Conservation (phyloP, 2,329 filamentous ascomycete species). For the Colletotrichum chlorophyti region DNA sequence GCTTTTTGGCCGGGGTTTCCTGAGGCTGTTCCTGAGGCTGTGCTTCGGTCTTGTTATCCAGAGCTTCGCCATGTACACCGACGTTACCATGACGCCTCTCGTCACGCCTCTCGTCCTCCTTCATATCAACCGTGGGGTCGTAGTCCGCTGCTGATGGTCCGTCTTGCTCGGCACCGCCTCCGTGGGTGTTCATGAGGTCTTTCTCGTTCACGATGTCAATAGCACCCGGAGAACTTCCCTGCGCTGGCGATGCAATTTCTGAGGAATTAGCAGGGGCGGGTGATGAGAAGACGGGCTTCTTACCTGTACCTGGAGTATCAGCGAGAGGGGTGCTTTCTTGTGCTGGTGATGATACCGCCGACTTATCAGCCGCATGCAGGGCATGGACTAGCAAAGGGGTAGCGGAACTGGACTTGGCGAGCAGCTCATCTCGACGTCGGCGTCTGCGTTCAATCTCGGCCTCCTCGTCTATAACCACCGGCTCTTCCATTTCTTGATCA, state of each 20-base stretch:
- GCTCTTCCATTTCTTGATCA: slow-evolving; percentile 56
- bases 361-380: slow-evolving; percentile 67
- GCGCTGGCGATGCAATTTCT: slow-evolving; percentile 50
- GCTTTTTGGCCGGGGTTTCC: slow-evolving; percentile 47
- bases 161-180: slow-evolving; percentile 60
- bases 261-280: slow-evolving; percentile 34
- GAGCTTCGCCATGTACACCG: slow-evolving; percentile 53
- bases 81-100: slow-evolving; percentile 67
- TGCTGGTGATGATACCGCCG: slow-evolving; percentile 61
- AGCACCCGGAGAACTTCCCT: slow-evolving; percentile 61
- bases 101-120: slow-evolving; percentile 78
- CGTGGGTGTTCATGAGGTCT: slow-evolving; percentile 69
- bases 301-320: slow-evolving; percentile 57
- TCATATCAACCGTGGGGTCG: slow-evolving; percentile 87
- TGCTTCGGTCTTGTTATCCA: slow-evolving; percentile 33
- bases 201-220: slow-evolving; percentile 72
- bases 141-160: slow-evolving; percentile 93
- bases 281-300: slow-evolving; percentile 29
- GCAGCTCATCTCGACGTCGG: slow-evolving; percentile 82
- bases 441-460: slow-evolving; percentile 85
- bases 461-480: slow-evolving; percentile 76
- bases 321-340: slow-evolving; percentile 49
- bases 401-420: slow-evolving; percentile 80
- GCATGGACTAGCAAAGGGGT: slow-evolving; percentile 79
- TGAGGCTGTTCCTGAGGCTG: slow-evolving; percentile 38